A percentile compares a stretch with the other conserved stretches of the same genome.
Conservation (phyloP, 1,284 basidiomycete genomes). For the Pseudomicrostroma phylloplanum region DNA sequence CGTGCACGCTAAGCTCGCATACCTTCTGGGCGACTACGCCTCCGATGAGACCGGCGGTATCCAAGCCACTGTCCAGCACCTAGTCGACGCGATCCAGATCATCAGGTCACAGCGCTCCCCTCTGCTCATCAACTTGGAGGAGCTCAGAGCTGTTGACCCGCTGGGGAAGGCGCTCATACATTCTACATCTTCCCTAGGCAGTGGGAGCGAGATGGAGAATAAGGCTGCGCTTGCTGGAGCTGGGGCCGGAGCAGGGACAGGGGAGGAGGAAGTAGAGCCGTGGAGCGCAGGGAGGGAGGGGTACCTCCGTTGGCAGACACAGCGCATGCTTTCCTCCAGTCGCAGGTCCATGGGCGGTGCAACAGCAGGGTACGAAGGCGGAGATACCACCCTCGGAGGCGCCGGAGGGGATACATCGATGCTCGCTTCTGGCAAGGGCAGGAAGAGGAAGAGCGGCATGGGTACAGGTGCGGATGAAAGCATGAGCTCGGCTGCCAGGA, state of each 20-base stretch:
- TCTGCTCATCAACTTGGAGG: slow-evolving; percentile 24
- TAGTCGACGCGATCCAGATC: slow-evolving; percentile 19
- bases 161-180: slow-evolving; percentile 27
- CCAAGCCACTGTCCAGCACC: slow-evolving; percentile 14
- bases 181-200: not conserved
- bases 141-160: slow-evolving; percentile 28
- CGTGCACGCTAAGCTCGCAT: slow-evolving; percentile 19
- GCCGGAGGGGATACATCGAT: not conserved
- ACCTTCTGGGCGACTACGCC: slow-evolving; percentile 10
- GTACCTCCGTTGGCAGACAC: slow-evolving; percentile 42
- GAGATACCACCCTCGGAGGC: slow-evolving; percentile 11
- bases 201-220: not conserved
- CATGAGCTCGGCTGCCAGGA: not conserved
- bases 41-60: not conserved
- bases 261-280: slow-evolving; percentile 10
- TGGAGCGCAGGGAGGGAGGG: slow-evolving; percentile 38
- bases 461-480: not conserved
- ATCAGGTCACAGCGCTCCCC: slow-evolving; percentile 25
- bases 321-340: slow-evolving; percentile 20
- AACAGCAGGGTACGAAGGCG: not conserved
- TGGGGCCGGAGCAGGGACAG: slow-evolving; percentile 12
- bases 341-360: not conserved
- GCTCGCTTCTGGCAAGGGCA: not conserved
- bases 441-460: slow-evolving; percentile 8
- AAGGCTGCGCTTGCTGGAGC: slow-evolving; percentile 14